Evolutionary conservation across 2,329 filamentous ascomycete genomes (phyloP), one percentile per base, ranked within the genome.

Genomic region (Botrytis elliptica): DNA sequence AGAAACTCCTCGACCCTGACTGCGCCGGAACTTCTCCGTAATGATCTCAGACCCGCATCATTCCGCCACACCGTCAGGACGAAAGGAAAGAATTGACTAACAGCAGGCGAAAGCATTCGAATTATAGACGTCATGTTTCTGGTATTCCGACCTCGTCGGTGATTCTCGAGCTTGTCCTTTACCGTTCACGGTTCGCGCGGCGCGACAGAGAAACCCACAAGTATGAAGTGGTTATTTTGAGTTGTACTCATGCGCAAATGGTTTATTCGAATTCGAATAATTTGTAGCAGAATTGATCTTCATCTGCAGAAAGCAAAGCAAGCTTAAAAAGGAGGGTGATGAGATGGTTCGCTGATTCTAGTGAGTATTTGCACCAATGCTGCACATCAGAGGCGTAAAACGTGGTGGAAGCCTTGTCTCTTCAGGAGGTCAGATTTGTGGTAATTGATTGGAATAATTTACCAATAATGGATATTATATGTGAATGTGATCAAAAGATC

Each of bases 101-200:
- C 70, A 36, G 10, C 70, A 46, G 70, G 70, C 62, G 70, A 67
- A 38, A 72, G 70, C 70, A 67, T 72, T 68, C 70, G 70, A 33
- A 68, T 72, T n/a, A 72, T 59, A 9, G 63, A 59, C 59, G 70
- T 49, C 70, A 72, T 72, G 22, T 55, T 72, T 67, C 22, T 29
- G 25, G 38, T 52, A 44, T 44, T 40, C 46, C 42, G 29, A 68
- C 63, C 62, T 72, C 44, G 63, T 72, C 46, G 70, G 38, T 46
- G 52, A 36, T 49, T 49, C 20, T 68, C 25, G 36, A 67, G 22
- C 6, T 67, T 52, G 36, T 40, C 63, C 63, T 72, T 42, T 57
- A 8, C 29, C 70, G 67, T 66, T 60, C 38, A 44, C 40, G 59
- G 42, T 38, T 44, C 62, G n/a, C 62, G n/a, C 62, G 29, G 52